phyloP scores from a whole-genome alignment of 805 yeast genomes.

The Kodamaea nitidulidarum region DNA sequence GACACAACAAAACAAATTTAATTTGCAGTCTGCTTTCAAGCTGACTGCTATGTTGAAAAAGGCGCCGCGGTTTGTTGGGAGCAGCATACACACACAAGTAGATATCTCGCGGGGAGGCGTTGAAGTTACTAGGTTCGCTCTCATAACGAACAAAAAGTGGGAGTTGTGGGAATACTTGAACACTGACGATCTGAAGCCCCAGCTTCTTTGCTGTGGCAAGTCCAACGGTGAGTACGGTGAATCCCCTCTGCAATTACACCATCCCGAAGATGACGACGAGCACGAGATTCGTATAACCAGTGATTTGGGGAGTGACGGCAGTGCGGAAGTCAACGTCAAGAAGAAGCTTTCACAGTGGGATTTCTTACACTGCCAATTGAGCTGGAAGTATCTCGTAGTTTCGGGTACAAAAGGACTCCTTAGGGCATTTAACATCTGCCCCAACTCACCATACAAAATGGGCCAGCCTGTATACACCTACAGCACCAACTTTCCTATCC shows the following conservation, averaged over 20 bases:
- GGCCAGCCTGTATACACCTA: constrained; percentile 70
- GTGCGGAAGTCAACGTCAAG: constrained; percentile 11
- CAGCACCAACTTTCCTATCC: constrained; percentile 66
- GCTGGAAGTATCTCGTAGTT: constrained; percentile 57
- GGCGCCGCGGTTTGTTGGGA: constrained; percentile 24
- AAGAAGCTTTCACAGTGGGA: constrained; percentile 50
- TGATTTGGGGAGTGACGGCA: constrained; percentile 18
- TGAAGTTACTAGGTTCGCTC: constrained; percentile 59
- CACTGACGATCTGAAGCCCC: constrained; percentile 42
- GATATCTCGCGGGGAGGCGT: constrained; percentile 41
- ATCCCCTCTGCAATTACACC: constrained; percentile 18
- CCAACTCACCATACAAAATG: constrained; percentile 21
- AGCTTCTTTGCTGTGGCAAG: constrained; percentile 61
- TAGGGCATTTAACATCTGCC: constrained; percentile 54
- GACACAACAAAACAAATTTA: constrained; percentile 48
- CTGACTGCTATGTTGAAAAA: constrained; percentile 24
- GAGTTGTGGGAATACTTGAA: constrained; percentile 60
- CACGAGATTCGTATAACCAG: constrained; percentile 12
- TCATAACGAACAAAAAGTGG: constrained; percentile 68
- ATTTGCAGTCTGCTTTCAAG: constrained; percentile 19
- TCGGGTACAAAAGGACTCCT: constrained; percentile 72
- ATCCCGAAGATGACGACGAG: constrained; percentile 21
- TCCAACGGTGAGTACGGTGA: constrained; percentile 66
- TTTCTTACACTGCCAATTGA: constrained; percentile 54
- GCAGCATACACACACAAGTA: constrained; percentile 27